Percentiles rank a stretch among this genome's conserved stretches.
Evolutionary conservation across 768 basidiomycete genomes (phyloP).

Genomic region (Suillus subluteus): DNA sequence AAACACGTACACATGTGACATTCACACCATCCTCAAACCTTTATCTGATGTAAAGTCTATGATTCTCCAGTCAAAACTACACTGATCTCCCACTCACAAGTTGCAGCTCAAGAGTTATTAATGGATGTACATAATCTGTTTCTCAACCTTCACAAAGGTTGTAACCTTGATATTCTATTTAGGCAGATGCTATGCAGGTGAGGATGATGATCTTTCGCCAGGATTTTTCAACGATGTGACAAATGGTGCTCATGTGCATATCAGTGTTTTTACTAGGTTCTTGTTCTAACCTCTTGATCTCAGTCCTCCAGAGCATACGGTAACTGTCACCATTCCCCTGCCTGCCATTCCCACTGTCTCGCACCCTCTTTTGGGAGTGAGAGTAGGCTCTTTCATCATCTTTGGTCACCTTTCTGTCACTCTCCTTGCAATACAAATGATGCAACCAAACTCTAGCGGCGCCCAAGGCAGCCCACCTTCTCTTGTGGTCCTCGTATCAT

Average conservation of each 20-base stretch:
- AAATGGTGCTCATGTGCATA: neutral
- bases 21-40: no score
- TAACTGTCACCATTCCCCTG: neutral
- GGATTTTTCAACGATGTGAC: neutral
- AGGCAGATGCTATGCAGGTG: neutral
- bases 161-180: neutral
- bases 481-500: neutral
- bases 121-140: neutral
- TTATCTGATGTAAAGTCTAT: no score
- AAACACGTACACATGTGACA: no score
- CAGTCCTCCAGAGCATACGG: neutral
- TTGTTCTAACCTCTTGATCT: neutral
- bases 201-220: no score
- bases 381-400: neutral
- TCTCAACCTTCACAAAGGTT: neutral
- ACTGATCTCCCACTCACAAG: neutral
- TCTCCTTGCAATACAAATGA: neutral
- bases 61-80: no score
- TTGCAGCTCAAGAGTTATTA: neutral
- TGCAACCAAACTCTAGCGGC: neutral
- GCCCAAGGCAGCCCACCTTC: neutral
- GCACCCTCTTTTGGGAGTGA: neutral
- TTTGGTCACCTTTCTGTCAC: neutral
- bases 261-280: neutral
- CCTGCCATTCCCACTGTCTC: no score